Evolutionary conservation across 331 rosid genomes (phyloP).

Genomic region (Stylosanthes scabra): DNA sequence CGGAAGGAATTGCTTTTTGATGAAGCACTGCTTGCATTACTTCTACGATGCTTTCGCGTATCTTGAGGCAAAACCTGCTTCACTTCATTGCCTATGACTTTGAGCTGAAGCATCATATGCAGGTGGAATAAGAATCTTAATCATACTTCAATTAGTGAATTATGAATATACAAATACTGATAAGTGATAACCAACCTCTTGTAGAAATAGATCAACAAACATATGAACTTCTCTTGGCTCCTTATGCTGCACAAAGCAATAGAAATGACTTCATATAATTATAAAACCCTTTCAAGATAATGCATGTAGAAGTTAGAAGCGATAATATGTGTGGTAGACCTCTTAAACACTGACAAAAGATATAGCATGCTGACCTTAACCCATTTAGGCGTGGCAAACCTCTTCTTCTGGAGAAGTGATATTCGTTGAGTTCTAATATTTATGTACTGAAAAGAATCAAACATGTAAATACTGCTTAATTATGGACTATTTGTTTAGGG

Average conservation of each 20-base stretch:
- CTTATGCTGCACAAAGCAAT: conserved; percentile 71
- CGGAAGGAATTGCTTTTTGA: conserved; percentile 87
- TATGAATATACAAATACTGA: neutral
- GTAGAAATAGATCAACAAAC: conserved; percentile 92
- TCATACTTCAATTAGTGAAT: conserved; percentile 13
- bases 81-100: conserved; percentile 67
- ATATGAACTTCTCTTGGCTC: conserved; percentile 98
- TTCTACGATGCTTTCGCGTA: conserved; percentile 66
- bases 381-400: conserved; percentile 89
- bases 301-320: too few species aligned
- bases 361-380: conserved; percentile 67
- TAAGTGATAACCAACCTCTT: conserved; percentile 62
- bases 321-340: too few species aligned
- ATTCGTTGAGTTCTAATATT: conserved; percentile 76
- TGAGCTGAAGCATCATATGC: conserved; percentile 57
- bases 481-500: neutral
- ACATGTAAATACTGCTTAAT: conserved; percentile 24
- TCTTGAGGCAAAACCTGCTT: conserved; percentile 85
- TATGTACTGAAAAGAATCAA: conserved; percentile 63
- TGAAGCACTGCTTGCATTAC: conserved; percentile 81
- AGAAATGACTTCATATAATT: conserved; percentile 7
- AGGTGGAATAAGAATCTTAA: conserved; percentile 27
- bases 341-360: neutral
- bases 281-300: conserved; percentile 27
- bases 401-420: conserved; percentile 77